A percentile compares a stretch with the other conserved stretches of the same genome.
These are phyloP conservation scores for Lachnellula suecica DNA, from an alignment of 2,329 filamentous ascomycete genomes.

Conservation along the genomic window DNA sequence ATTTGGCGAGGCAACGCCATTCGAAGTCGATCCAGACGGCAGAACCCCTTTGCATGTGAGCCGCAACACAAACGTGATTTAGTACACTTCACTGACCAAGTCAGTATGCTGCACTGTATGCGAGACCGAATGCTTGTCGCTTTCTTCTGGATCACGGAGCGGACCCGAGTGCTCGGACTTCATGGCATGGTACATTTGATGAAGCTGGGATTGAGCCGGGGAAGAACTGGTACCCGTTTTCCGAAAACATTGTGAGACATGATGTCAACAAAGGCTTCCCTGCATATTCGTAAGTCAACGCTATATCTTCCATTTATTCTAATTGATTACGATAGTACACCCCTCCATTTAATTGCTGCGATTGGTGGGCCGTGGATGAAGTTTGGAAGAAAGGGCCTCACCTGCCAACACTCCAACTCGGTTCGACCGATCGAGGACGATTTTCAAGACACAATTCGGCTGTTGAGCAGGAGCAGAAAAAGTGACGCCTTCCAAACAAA, in stretches of 20 bases:
- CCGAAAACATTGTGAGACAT: background rate
- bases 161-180: background rate
- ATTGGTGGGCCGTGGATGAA: background rate
- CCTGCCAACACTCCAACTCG: background rate
- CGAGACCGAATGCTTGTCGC: background rate
- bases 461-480: background rate
- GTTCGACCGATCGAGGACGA: background rate
- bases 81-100: background rate
- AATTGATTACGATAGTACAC: background rate
- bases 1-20: background rate
- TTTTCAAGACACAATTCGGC: background rate
- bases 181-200: background rate
- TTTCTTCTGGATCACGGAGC: background rate
- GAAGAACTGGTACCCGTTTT: background rate
- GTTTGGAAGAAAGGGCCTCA: background rate
- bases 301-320: background rate
- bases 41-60: slow-evolving; percentile 4
- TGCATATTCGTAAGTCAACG: background rate
- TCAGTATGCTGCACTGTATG: background rate
- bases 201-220: background rate
- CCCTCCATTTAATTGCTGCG: background rate
- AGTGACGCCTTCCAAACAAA: background rate
- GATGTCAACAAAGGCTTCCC: background rate
- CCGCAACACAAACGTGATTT: no score
- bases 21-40: background rate